Percentiles rank a stretch among this genome's conserved stretches.
phyloP scores from a whole-genome alignment of 768 basidiomycete genomes.

The Saitozyma sp. region DNA sequence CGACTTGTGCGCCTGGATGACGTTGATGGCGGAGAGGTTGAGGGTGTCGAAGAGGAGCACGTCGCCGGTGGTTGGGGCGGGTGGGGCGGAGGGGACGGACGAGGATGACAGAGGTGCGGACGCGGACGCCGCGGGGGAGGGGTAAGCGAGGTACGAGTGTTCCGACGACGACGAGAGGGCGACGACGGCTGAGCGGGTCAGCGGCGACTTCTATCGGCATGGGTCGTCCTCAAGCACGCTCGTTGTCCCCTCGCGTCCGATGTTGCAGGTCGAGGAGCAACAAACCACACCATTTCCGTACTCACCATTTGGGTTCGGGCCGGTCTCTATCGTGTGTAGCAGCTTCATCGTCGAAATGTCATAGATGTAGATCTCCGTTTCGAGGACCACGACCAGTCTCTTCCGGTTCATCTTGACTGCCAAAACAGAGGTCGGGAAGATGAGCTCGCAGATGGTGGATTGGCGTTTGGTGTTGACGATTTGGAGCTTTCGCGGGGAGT shows the following conservation, averaged over 20 bases:
- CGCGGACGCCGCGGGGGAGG: conserved; percentile 86
- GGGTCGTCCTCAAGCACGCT: no score
- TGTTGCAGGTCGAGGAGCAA: no score
- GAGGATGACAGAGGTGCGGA: conserved; percentile 61
- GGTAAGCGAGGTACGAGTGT: conserved; percentile 91
- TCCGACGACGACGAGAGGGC: conserved; percentile 92
- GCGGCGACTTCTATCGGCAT: no score
- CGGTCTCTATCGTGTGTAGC: conserved; percentile 94
- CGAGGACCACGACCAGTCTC: conserved; percentile 91
- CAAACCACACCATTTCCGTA: no score
- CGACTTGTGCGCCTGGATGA: conserved; percentile 94
- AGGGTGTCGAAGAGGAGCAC: conserved; percentile 94
- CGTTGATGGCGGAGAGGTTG: conserved; percentile 85
- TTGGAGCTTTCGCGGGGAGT: conserved; percentile 88
- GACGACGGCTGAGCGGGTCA: conserved; percentile 70
- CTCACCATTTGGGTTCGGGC: conserved; percentile 88
- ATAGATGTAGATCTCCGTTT: conserved; percentile 97
- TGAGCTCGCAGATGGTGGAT: conserved; percentile 96
- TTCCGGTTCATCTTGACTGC: conserved; percentile 98
- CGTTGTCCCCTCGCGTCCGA: no score
- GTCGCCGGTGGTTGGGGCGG: conserved; percentile 60
- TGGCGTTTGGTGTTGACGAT: conserved; percentile 99
- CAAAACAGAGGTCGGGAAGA: conserved; percentile 94
- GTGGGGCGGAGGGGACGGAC: conserved; percentile 52
- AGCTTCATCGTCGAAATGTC: conserved; percentile 99